phyloP scores from a whole-genome alignment of 164 flowering plant species.

The Malania oleifera region DNA sequence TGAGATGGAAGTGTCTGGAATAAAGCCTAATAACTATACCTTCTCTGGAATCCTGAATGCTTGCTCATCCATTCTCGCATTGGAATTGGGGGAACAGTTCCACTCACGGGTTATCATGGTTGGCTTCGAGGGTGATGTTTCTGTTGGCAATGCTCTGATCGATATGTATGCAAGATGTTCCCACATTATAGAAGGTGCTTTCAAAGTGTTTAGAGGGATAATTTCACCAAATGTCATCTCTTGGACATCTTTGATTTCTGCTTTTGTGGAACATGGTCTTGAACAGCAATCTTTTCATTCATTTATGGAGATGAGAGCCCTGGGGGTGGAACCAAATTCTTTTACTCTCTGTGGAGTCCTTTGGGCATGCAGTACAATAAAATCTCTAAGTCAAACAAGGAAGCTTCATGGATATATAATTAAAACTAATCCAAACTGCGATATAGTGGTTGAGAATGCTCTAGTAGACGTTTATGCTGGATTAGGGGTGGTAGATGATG shows the following conservation, averaged over 20 bases:
- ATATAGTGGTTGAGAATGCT: constrained; percentile 38
- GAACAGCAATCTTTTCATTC: constrained; percentile 28
- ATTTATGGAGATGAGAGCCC: constrained; percentile 32
- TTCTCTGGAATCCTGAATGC: constrained; percentile 40
- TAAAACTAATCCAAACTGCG: constrained; percentile 26
- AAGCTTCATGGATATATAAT: constrained; percentile 38
- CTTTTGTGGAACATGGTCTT: constrained; percentile 37
- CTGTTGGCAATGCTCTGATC: constrained; percentile 51
- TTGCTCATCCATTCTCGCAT: constrained; percentile 26
- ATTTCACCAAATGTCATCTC: constrained; percentile 45
- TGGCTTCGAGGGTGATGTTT: constrained; percentile 42
- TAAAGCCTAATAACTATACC: constrained; percentile 38
- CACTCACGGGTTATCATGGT: constrained; percentile 38
- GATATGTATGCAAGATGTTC: constrained; percentile 56
- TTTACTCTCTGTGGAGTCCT: constrained; percentile 41
- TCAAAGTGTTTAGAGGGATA: constrained; percentile 32
- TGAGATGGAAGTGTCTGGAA: constrained; percentile 35
- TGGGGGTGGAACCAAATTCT: constrained; percentile 44
- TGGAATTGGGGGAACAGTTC: constrained; percentile 42
- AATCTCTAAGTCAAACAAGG: constrained; percentile 22
- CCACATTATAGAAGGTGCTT: constrained; percentile 22
- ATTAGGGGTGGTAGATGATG: constrained; percentile 32
- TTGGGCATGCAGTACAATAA: constrained; percentile 23
- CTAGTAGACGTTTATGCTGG: constrained; percentile 50
- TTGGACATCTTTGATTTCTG: constrained; percentile 58